A percentile compares a stretch with the other conserved stretches of the same genome.
Evolutionary conservation across 2,329 filamentous ascomycete species (phyloP).

Genomic region (Neodidymelliopsis sp.): DNA sequence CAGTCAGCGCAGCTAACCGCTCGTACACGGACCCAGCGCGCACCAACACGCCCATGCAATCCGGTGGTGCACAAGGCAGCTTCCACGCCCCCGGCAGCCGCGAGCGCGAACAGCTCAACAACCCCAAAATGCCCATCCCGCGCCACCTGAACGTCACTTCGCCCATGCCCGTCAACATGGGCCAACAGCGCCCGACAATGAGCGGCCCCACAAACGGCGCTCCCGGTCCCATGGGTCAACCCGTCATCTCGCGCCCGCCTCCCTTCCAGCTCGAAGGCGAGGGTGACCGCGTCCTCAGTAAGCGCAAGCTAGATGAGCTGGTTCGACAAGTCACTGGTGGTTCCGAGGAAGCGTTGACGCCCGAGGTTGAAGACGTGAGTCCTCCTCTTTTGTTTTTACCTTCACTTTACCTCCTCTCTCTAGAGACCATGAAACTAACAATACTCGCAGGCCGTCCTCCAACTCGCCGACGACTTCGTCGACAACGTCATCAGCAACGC

Average conservation of each 20-base stretch:
- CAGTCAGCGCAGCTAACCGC: conserved; percentile 52
- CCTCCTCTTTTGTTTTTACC: background rate
- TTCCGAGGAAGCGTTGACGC: conserved; percentile 79
- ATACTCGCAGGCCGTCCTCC: conserved; percentile 74
- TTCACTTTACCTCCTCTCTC: background rate
- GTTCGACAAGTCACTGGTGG: conserved; percentile 92
- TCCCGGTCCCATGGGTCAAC: conserved; percentile 85
- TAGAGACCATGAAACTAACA: conserved; percentile 28
- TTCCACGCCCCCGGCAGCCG: conserved; percentile 45
- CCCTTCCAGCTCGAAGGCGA: conserved; percentile 89
- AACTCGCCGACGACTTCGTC: conserved; percentile 91
- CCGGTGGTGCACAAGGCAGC: conserved; percentile 36
- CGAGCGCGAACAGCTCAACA: conserved; percentile 53
- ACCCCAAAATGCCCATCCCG: conserved; percentile 79
- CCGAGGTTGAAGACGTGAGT: conserved; percentile 93
- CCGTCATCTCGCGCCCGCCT: conserved; percentile 81
- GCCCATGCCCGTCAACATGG: conserved; percentile 78
- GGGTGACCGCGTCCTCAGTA: conserved; percentile 91
- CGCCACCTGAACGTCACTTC: conserved; percentile 77
- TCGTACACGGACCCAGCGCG: conserved; percentile 48
- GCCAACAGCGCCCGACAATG: conserved; percentile 78
- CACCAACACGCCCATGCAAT: conserved; percentile 45
- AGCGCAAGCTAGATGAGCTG: conserved; percentile 96
- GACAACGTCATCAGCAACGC: conserved; percentile 88
- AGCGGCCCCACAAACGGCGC: conserved; percentile 77